These are phyloP conservation scores for Mortierella polycephala DNA, from an alignment of 371 early-diverging fungal species.

Conservation along the genomic window DNA sequence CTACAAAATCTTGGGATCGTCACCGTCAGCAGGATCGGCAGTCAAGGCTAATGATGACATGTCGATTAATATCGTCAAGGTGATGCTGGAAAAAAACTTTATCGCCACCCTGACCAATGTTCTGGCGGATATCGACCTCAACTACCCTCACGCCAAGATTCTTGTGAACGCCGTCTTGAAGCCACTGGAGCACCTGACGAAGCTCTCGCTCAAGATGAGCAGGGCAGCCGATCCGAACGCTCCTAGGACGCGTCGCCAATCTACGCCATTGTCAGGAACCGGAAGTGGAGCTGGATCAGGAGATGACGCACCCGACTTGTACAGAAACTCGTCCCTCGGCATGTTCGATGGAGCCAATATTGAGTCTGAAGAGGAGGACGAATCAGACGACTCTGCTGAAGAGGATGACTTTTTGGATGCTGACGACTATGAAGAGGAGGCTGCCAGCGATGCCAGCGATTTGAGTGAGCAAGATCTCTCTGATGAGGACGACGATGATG, in stretches of 20 bases:
- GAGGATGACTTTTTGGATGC: constrained; percentile 78
- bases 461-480: constrained; percentile 71
- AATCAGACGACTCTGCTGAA: constrained; percentile 70
- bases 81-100: constrained; percentile 92
- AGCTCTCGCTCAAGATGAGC: constrained; percentile 87
- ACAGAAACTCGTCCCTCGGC: constrained; percentile 92
- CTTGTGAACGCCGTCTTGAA: constrained; percentile 83
- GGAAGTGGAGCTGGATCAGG: constrained; percentile 60
- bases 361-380: constrained; percentile 74
- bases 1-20: constrained; percentile 71
- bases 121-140: constrained; percentile 88
- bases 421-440: constrained; percentile 77
- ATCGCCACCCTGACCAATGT: constrained; percentile 83
- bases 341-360: constrained; percentile 79
- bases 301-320: constrained; percentile 85
- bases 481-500: constrained; percentile 69
- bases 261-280: constrained; percentile 47
- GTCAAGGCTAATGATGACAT: constrained; percentile 65
- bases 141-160: constrained; percentile 84
- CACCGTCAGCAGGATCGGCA: constrained; percentile 52
- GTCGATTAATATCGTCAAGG: constrained; percentile 73
- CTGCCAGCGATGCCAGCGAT: constrained; percentile 78
- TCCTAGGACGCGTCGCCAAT: constrained; percentile 39
- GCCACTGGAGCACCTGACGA: constrained; percentile 89
- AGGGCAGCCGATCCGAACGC: constrained; percentile 59